Base-by-base conservation (phyloP, 2,329 filamentous ascomycete species). In the Mycosphaerelloides madeirae region DNA sequence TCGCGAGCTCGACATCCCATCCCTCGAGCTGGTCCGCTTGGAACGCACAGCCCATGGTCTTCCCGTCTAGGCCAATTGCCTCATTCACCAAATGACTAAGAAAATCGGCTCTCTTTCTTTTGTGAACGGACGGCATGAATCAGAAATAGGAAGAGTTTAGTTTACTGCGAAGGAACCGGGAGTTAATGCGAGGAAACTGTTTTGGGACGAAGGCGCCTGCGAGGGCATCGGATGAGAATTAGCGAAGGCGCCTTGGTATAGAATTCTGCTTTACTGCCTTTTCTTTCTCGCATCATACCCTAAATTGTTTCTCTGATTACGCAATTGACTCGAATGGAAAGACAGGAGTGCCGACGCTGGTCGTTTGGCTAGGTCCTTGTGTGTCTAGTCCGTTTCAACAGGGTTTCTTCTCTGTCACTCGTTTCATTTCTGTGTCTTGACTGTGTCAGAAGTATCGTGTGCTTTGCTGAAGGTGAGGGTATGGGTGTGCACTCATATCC, bases 41-140 rank as follows among this genome's bases (percentile, higher is more conserved):
- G 50, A 55, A 48, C 41, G 53, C 13, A 22, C 32, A 29, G 38
- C 50, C 16, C 37, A 47, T 22, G 53, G 53, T 3, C 14, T 55
- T 22, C 31, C 48, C 14, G 19, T 35, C 16, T 35, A 25, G 22
- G 9, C 22, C 9, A 5, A 25, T 9, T 25, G 6, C 9, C 22
- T 25, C 22, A 25, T 9, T 25, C 22, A 5, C 9, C 22, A 25
- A 6, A 9, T 9, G 22, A 6, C 22, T 25, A 25, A 6, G 6
- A 9, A 25, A 5, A 25, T 5, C 9, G 5, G 22, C 5, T 9
- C 9, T 25, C 6, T 25, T 25, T 25, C 22, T 25, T 25, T 25
- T 25, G 22, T 25, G 6, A 25, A 25, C 9, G 5, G 22, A 25
- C 9, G 22, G 22, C 22, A 25, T 25, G 5, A 9, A 6, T 25